Percentiles rank a stretch among this genome's conserved stretches.
Evolutionary conservation across 2,329 filamentous ascomycete genomes (phyloP).

Genomic region (Botrytis pseudocinerea): DNA sequence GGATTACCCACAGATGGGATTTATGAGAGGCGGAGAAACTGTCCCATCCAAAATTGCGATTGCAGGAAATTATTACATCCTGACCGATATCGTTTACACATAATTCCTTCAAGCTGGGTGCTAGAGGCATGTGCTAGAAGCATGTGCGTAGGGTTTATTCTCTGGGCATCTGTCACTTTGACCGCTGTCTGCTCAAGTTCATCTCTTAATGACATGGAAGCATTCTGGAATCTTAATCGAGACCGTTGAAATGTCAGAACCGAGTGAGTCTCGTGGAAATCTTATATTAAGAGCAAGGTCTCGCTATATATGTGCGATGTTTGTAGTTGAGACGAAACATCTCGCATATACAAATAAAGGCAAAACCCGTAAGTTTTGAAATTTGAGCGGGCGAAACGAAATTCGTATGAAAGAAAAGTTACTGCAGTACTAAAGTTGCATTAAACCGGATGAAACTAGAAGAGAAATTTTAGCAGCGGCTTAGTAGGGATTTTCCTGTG

Average conservation of each 20-base stretch:
- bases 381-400: not conserved
- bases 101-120: not conserved
- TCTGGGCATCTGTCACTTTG: not conserved
- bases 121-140: not conserved
- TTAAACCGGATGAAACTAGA: not conserved
- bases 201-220: constrained; percentile 5
- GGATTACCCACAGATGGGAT: not conserved
- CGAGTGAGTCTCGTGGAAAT: not conserved
- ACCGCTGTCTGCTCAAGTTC: not conserved
- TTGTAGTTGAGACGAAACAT: not conserved
- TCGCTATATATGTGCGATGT: not conserved
- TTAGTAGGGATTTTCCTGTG: not conserved
- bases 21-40: not conserved
- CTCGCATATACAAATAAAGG: not conserved
- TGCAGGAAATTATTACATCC: not conserved
- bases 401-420: not conserved
- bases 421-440: not conserved
- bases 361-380: not conserved
- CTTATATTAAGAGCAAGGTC: constrained; percentile 7
- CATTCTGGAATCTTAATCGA: not conserved
- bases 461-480: not conserved
- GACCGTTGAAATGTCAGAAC: not conserved
- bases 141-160: not conserved
- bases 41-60: not conserved
- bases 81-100: not conserved